Evolutionary conservation across 2,329 filamentous ascomycete species (phyloP), one percentile per base, ranked within the genome.

Genomic region (Ophiostoma ips): DNA sequence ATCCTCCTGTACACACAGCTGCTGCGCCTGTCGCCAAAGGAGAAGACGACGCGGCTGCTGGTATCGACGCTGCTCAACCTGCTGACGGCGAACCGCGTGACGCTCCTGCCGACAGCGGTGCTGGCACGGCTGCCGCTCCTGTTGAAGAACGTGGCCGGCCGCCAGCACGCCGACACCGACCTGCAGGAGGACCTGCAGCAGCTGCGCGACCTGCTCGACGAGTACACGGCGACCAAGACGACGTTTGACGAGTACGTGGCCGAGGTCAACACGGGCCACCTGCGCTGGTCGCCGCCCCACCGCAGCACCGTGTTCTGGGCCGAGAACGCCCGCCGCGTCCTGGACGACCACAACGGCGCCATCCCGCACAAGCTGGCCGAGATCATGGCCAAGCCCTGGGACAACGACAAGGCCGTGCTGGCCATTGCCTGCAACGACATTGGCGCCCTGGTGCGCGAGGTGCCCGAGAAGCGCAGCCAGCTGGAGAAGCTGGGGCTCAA

Each of bases 371-470:
- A 87, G 68, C 71, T 95, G 50, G 85, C 83, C n/a, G 84, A 88
- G 58, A 94, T 95, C 55, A 75, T 95, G 68, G 73, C 66, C 59
- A 73, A 78, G 63, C 79, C 64, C 69, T 94, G 76, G 79, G 76
- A 72, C 76, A 87, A 82, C 52, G 86, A 92, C 60, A 87, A 85
- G 63, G 85, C 92, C 61, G 89, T 95, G 19, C 71, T 95, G 56
- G 89, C 89, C 2, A 90, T 95, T 67, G 89, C 84, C 18, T 94
- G 88, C 68, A 95, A 94, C 63, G 89, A 95, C 62, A 78, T 95
- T 18, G 88, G 87, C n/a, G 82, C 74, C 55, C 68, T 95, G 53
- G 88, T 95, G 46, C 89, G 86, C 66, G 86, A 94, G 65, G 84
- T 90, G 50, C 88, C 89, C 0, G 88, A 94, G 69, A 85, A 83